Evolutionary conservation across 2,329 filamentous ascomycete genomes (phyloP).

Genomic region (Pseudogymnoascus sp.): DNA sequence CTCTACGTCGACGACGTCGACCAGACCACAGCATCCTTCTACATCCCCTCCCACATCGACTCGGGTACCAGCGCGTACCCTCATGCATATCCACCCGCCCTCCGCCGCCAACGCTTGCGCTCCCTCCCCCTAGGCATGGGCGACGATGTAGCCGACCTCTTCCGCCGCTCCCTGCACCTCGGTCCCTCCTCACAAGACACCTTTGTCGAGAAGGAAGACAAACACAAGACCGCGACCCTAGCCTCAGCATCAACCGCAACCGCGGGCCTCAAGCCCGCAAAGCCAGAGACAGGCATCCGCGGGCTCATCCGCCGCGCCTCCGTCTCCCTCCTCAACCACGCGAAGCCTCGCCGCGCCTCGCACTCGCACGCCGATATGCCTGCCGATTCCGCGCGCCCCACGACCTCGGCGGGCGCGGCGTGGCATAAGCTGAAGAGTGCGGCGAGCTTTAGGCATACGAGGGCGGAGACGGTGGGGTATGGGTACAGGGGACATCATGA

Average conservation of each 20-base stretch:
- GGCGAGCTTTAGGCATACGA: slow-evolving; percentile 26
- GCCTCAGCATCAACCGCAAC: slow-evolving; percentile 19
- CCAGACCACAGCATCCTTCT: neutral
- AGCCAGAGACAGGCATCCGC: slow-evolving; percentile 39
- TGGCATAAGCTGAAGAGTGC: slow-evolving; percentile 26
- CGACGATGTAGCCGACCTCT: slow-evolving; percentile 18
- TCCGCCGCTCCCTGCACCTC: neutral
- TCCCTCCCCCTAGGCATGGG: slow-evolving; percentile 22
- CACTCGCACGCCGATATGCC: slow-evolving; percentile 19
- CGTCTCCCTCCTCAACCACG: slow-evolving; percentile 42
- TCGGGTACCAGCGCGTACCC: neutral
- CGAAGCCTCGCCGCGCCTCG: slow-evolving; percentile 42
- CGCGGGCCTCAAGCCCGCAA: slow-evolving; percentile 37
- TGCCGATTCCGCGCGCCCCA: slow-evolving; percentile 28
- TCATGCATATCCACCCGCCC: neutral
- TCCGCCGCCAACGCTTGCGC: slow-evolving; percentile 16
- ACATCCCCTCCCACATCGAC: neutral
- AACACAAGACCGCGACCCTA: slow-evolving; percentile 35
- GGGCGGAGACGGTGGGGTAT: slow-evolving; percentile 9
- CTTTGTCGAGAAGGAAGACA: slow-evolving; percentile 22
- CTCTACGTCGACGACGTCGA: neutral
- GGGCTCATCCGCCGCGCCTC: slow-evolving; percentile 49
- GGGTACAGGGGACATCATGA: neutral
- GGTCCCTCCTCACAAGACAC: slow-evolving; percentile 23
- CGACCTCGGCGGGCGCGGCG: slow-evolving; percentile 13